Evolutionary conservation across 306 rosid genomes (phyloP), one percentile per base, ranked within the genome.

Genomic region (Pyrus communis): DNA sequence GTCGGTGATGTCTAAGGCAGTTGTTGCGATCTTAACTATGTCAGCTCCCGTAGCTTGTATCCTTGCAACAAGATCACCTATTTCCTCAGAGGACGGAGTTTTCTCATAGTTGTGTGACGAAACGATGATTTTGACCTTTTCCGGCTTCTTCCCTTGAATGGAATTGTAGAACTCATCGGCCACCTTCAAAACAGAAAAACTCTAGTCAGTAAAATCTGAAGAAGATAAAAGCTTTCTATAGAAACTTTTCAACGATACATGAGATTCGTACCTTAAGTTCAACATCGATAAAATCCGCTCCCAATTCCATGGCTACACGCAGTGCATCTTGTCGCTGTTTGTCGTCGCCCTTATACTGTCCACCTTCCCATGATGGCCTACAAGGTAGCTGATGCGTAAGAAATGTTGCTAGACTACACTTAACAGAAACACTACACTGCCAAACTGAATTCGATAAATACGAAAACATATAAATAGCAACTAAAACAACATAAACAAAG

Each of bases 281-380:
- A 63, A 88, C 69, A 40, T 90, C 96, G 54, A 90, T 84, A 60
- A 80, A 87, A 81, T 85, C 84, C 6, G 88, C 88, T 19, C 89
- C 91, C 78, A 88, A 19, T 70, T 90, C 88, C 86, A 82, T 67
- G 70, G 85, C 85, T 43, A 61, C 3, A 51, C 45, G 69, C 57
- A 90, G 84, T 57, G 88, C 88, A 46, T 67, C 77, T 71, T 69
- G 88, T 45, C 96, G 81, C 77, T 78, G 67, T 57, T 21, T 85
- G 70, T 90, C 96, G 76, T 88, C 89, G 18, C 93, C 91, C 15
- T 84, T 75, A 17, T 86, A 88, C 33, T 71, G 73, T 22, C 96
- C 93, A 61, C 96, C 89, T 75, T 88, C 93, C 91, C 96, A 87
- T 54, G 61, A 74, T 65, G 96, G 93, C 74, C 96, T 88, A 80